These are phyloP conservation scores for Macrocystidia cucumis DNA, from an alignment of 1,284 basidiomycete species.

Conservation along the genomic window DNA sequence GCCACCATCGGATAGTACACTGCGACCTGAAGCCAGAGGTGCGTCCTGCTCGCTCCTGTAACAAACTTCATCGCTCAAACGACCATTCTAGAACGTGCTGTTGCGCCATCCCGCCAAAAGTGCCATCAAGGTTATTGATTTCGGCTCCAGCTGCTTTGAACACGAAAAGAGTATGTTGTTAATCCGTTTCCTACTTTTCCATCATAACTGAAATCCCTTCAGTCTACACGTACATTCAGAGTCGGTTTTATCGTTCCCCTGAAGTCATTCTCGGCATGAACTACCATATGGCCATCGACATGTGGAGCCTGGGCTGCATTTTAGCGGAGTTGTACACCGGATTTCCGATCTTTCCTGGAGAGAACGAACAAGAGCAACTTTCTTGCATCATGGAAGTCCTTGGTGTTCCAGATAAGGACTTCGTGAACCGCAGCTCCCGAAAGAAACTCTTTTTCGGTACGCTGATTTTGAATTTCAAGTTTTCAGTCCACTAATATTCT, in stretches of 20 bases:
- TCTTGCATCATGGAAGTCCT: constrained; percentile 99
- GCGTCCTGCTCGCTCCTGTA: constrained; percentile 13
- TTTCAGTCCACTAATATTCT: constrained; percentile 5
- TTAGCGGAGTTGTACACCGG: constrained; percentile 98
- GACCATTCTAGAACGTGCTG: constrained; percentile 73
- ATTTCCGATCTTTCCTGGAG: constrained; percentile 98
- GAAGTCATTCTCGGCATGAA: constrained; percentile 92
- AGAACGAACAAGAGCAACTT: constrained; percentile 98
- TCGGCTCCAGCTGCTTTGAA: constrained; percentile 97
- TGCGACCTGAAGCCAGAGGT: constrained; percentile 99
- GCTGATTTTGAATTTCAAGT: constrained; percentile 14
- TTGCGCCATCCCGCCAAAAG: constrained; percentile 94
- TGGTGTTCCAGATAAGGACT: constrained; percentile 91
- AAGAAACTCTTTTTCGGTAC: constrained; percentile 94
- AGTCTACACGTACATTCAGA: constrained; percentile 98
- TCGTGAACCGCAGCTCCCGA: constrained; percentile 90
- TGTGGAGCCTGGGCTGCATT: constrained; percentile 98
- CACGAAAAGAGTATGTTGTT: constrained; percentile 86
- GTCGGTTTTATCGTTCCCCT: constrained; percentile 95
- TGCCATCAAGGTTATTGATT: constrained; percentile 98
- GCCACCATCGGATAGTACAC: constrained; percentile 97
- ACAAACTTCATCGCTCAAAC: constrained; percentile 5
- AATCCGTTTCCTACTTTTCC: neutral
- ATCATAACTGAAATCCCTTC: constrained; percentile 12
- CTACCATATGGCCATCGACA: constrained; percentile 93